Base-by-base conservation (phyloP, 2,329 filamentous ascomycete species). In the Venturia carpophila region DNA sequence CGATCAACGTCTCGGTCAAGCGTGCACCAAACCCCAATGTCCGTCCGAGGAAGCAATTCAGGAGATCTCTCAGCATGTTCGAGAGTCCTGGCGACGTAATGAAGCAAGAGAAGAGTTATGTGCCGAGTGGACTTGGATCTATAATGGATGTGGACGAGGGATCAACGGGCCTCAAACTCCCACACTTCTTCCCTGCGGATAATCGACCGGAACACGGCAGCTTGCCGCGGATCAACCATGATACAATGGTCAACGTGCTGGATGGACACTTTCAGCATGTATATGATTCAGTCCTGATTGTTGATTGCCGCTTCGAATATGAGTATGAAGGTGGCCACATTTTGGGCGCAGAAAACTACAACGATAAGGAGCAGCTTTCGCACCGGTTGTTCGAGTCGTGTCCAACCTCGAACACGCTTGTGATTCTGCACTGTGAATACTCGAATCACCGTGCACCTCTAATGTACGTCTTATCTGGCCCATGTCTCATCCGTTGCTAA, bases 231-330 rank as follows among this genome's bases (percentile, higher is more conserved):
- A 96, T 99, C 72, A 85, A 86, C 65, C 87, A 88, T 73, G 82
- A 86, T 62, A 96, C 92, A 3, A 83, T 99, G 74, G 79, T 96
- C 65, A 84, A 92, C n/a, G 84, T 99, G 43, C 82, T 99, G 67
- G 89, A 96, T 75, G 92, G 92, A 67, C 88, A 90, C 70, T 96
- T 87, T 77, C 85, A 86, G 71, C 82, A 87, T 34, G 76, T 84
- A 30, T 97, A 90, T 75, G 87, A 92, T 67, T 85, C 92, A 73
- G 87, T 91, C 74, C 84, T 96, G 76, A 83, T 99, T 72, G 88
- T 99, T 71, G 94, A 99, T 76, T 99, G 94, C 76, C 90, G 94
- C 24, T 99, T 99, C 74, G 94, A 99, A 81, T 99, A 99, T 76
- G 94, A 99, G 78, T 99, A 95, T 74, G 89, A 96, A 19, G 94